These are phyloP conservation scores for Odontarrhena argentea DNA, from an alignment of 345 rosid genomes.

Conservation along the genomic window DNA sequence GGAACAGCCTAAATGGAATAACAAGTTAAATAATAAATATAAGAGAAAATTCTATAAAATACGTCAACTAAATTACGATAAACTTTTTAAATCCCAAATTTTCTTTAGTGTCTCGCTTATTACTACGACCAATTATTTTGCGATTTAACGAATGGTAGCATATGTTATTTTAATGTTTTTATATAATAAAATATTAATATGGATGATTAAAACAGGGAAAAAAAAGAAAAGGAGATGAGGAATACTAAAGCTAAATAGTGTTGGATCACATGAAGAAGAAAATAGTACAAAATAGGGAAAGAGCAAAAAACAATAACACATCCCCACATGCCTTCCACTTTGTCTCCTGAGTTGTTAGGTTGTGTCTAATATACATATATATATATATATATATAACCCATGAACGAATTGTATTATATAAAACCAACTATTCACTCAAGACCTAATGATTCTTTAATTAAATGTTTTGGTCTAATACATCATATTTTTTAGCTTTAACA, in stretches of 20 bases:
- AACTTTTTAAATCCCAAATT: no score
- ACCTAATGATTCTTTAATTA: not conserved
- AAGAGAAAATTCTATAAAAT: no score
- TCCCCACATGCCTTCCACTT: slow-evolving; percentile 45
- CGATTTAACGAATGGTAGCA: no score
- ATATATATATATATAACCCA: slow-evolving; percentile 11
- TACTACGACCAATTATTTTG: no score
- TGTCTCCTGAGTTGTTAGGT: slow-evolving; percentile 41
- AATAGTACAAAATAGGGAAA: slow-evolving; percentile 35
- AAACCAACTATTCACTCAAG: not conserved
- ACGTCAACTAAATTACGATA: no score
- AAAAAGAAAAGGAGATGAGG: not conserved
- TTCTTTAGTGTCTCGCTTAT: no score
- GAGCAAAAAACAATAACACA: slow-evolving; percentile 35
- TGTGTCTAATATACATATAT: slow-evolving; percentile 19
- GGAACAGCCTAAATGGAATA: no score
- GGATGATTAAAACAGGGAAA: no score
- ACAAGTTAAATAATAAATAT: no score
- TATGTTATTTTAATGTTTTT: no score
- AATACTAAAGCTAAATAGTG: slow-evolving; percentile 35
- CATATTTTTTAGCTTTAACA: not conserved
- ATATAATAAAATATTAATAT: no score
- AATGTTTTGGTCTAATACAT: not conserved
- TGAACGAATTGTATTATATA: slow-evolving; percentile 30
- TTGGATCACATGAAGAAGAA: slow-evolving; percentile 36